Base-by-base conservation (phyloP, 495 filamentous ascomycete species). In the Penicillium waksmanii region DNA sequence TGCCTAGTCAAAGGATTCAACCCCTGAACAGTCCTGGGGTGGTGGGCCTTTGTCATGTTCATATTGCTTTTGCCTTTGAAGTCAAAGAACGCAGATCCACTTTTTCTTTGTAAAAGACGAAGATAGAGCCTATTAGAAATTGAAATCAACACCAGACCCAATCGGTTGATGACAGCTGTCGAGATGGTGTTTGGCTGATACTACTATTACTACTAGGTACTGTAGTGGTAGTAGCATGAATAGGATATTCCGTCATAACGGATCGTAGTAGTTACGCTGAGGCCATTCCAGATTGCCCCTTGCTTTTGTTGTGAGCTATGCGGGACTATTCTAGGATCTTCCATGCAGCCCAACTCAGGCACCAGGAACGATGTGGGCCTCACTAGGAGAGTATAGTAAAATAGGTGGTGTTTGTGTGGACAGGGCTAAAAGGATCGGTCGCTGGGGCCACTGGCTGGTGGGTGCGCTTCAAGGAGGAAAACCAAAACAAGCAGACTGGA, bases 401-500 rank as follows among this genome's bases (percentile, higher is more conserved):
- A 48, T 27, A 27, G 10, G 15, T 9, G 53, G 23, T 44, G 46
- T 17, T 17, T 58, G 58, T 64, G 35, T 58, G 55, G 47, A 31
- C 58, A 58, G 61, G 65, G 61, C 58, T 64, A 56, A 59, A 23
- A 34, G 60, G 48, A 62, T 60, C 51, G 65, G 75, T 77, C 72
- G 74, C 73, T 63, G 61, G 70, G 75, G 71, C 71, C 68, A 71
- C 69, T 64, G 50, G 43, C 54, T 66, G 64, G 54, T 36, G 47
- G 51, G 46, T 67, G 65, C 27, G 27, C 70, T 73, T 56, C 50
- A 72, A 73, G 66, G 51, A 71, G 75, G 50, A 76, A 78, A 78
- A 78, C 53, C 75, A 78, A 75, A 78, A 78, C 71, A 78, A 78
- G 71, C 72, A 73, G 50, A 35, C 55, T 13, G 34, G 34, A 36